phyloP scores from a whole-genome alignment of 176 grass and related monocot genomes.

The Eragrostis nindensis region DNA sequence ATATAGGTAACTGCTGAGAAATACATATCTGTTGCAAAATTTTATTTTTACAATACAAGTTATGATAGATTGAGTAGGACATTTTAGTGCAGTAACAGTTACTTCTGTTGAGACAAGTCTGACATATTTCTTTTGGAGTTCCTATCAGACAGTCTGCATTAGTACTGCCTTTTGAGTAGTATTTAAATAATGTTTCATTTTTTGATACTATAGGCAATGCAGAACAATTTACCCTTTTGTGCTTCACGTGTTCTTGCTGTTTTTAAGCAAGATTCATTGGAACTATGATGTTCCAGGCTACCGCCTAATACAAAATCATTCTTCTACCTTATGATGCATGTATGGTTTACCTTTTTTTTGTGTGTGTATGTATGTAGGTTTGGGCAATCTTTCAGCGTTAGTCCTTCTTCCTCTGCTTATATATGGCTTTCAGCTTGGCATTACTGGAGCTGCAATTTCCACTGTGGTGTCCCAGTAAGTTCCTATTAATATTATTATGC shows the following conservation, averaged over 20 bases:
- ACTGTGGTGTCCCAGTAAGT: conserved; percentile 76
- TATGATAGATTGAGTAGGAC: not conserved
- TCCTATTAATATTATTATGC: conserved; percentile 27
- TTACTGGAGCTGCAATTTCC: conserved; percentile 68
- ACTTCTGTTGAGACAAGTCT: not conserved
- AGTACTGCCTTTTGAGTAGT: not conserved
- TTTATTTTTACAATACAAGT: not conserved
- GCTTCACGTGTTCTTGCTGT: conserved; percentile 8
- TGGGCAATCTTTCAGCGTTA: conserved; percentile 63
- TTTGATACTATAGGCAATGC: conserved; percentile 1
- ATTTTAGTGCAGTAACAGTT: conserved; percentile 1
- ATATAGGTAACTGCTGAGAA: conserved; percentile 66
- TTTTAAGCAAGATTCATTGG: conserved; percentile 27
- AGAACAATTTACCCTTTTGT: conserved; percentile 19
- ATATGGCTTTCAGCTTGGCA: conserved; percentile 62
- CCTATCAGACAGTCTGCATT: conserved; percentile 10
- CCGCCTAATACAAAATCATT: conserved; percentile 6
- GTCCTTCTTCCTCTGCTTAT: conserved; percentile 68
- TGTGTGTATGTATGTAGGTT: conserved; percentile 45
- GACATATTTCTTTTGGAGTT: not conserved
- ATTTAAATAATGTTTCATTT: not conserved
- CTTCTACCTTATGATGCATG: conserved; percentile 15
- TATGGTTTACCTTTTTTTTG: no score
- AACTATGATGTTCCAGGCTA: conserved; percentile 13
- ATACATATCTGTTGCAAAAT: conserved; percentile 21